Base-by-base conservation (phyloP, 805 yeast genomes). In the Citeromyces matritensis region DNA sequence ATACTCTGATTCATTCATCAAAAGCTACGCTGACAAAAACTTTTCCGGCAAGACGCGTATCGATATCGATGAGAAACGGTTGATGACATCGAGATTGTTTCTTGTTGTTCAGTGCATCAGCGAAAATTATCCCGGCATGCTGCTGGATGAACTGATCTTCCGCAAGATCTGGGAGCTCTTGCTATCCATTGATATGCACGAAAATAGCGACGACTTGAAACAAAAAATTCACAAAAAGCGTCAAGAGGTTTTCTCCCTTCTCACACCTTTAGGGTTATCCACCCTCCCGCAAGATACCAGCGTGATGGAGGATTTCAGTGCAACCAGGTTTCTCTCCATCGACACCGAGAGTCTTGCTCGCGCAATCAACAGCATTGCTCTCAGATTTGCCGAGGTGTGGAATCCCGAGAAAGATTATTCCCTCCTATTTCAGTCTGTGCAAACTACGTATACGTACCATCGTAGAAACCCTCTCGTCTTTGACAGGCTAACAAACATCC, bases 371-470 rank as follows among this genome's bases (percentile, higher is more conserved):
- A 55, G 60, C 13, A 75, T 85, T 35, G 83, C 81, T 47, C 55
- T 75, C 35, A 65, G 64, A 32, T 81, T 79, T 43, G 73, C 70
- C 49, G 53, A 52, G 12, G 44, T 53, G 3, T 88, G 96, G 96
- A 75, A 81, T 34, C 85, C 95, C 3, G 65, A 76, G 37, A 53
- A 58, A 9, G 97, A 88, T 53, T 72, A 77, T 35, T 78, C 94
- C 0, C 58, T 86, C 35, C 58, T 85, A 25, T 72, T 78, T 38
- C 73, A 69, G 34, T 55, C 58, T 41, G 58, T 52, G 43, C 71
- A 37, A 54, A 69, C 33, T 43, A 69, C 35, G 12, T 62, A 57
- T 35, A 37, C 46, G 17, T 60, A 65, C 38, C 65, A 63, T 54
- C 61, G 62, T 36, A 61, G 57, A 36, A 83, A 84, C 43, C 94